These are phyloP conservation scores for Mucor sp. DNA, from an alignment of 371 early-diverging fungal species.

Conservation along the genomic window DNA sequence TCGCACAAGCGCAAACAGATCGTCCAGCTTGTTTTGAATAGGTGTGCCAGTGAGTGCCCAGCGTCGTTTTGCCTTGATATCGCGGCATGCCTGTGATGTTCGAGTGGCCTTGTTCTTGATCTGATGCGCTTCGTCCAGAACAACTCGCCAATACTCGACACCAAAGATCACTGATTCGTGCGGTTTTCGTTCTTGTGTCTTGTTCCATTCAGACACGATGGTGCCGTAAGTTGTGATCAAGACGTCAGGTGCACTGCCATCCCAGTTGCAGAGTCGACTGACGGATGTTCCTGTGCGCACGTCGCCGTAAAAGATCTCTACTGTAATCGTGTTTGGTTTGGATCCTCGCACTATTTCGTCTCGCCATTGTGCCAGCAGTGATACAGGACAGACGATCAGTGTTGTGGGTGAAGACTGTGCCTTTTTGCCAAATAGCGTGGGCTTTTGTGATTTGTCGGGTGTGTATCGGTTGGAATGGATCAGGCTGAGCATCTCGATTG, in stretches of 20 bases:
- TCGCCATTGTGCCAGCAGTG: constrained; percentile 74
- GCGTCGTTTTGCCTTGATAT: constrained; percentile 63
- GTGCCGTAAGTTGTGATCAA: constrained; percentile 73
- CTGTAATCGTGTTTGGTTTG: constrained; percentile 37
- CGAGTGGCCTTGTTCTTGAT: constrained; percentile 66
- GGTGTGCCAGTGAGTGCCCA: constrained; percentile 87
- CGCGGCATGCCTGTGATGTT: constrained; percentile 61
- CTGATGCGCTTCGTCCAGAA: constrained; percentile 81
- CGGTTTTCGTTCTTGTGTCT: neutral
- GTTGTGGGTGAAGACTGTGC: constrained; percentile 51
- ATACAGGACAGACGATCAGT: constrained; percentile 72
- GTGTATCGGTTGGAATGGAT: constrained; percentile 59
- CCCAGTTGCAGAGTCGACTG: constrained; percentile 26
- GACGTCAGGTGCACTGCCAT: constrained; percentile 53
- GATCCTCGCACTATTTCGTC: constrained; percentile 64
- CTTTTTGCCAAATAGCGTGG: neutral
- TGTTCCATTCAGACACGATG: constrained; percentile 54
- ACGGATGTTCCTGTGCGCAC: constrained; percentile 20
- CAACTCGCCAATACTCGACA: constrained; percentile 63
- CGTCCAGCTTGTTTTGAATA: constrained; percentile 75
- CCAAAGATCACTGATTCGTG: constrained; percentile 18
- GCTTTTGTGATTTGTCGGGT: neutral
- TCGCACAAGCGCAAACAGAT: constrained; percentile 80
- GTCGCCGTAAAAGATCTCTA: constrained; percentile 64
- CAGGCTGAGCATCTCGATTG: constrained; percentile 81